A percentile compares a stretch with the other conserved stretches of the same genome.
phyloP scores from a whole-genome alignment of 306 rosid genomes.

The Vigna trinervia region DNA sequence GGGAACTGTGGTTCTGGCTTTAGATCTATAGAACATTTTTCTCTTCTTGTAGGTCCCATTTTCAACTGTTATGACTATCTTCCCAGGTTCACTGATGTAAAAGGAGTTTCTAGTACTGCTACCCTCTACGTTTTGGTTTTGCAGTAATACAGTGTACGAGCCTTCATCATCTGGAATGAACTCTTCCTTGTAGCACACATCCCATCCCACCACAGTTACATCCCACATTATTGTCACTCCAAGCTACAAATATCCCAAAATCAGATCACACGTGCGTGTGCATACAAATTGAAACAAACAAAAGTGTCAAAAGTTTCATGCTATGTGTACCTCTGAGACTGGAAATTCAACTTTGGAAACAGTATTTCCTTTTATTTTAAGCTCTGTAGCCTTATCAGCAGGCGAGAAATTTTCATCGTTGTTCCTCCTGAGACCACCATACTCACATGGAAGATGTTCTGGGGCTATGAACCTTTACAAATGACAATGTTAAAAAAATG shows the following conservation, averaged over 20 bases:
- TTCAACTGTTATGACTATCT: constrained; percentile 66
- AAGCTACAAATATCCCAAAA: constrained; percentile 45
- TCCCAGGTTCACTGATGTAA: constrained; percentile 88
- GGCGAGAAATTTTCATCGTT: constrained; percentile 65
- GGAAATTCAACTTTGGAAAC: constrained; percentile 60
- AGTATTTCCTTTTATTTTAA: constrained; percentile 53
- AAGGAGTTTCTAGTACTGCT: constrained; percentile 76
- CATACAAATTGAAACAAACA: neutral
- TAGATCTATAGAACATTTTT: constrained; percentile 68
- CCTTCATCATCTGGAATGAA: constrained; percentile 91
- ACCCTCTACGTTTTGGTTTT: constrained; percentile 65
- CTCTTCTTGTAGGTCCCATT: constrained; percentile 71
- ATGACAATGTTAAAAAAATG: constrained; percentile 11
- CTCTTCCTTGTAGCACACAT: constrained; percentile 85
- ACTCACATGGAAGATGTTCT: constrained; percentile 73
- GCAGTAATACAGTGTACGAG: constrained; percentile 71
- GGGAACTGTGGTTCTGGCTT: constrained; percentile 69
- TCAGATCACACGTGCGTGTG: constrained; percentile 4
- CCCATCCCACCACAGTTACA: constrained; percentile 84
- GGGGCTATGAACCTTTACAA: constrained; percentile 66
- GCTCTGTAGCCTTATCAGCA: constrained; percentile 60
- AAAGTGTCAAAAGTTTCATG: neutral
- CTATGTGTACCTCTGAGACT: constrained; percentile 55
- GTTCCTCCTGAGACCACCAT: constrained; percentile 85
- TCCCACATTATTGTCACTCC: constrained; percentile 91